phyloP scores from a whole-genome alignment of 2,329 filamentous ascomycete species.

The Cercospora sp. region DNA sequence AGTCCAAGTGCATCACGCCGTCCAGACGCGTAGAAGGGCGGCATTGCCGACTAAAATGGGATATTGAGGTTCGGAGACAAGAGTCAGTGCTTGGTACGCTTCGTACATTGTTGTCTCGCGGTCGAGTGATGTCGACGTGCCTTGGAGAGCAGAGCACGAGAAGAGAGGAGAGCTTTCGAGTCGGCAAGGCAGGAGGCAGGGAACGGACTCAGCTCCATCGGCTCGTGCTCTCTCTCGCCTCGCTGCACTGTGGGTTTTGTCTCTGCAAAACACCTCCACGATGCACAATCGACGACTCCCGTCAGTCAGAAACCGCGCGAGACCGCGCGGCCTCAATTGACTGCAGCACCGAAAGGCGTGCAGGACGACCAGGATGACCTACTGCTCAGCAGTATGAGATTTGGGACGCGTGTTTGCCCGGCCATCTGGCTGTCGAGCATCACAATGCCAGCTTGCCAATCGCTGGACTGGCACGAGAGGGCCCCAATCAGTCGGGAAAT shows the following conservation, averaged over 20 bases:
- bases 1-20: neutral
- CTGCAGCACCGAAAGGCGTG: neutral
- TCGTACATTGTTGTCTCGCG: neutral
- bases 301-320: no score
- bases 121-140: neutral
- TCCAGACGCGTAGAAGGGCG: neutral
- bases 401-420: no score
- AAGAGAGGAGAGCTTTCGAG: neutral
- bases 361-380: neutral
- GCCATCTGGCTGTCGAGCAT: neutral
- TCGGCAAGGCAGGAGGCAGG: neutral
- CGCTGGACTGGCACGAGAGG: neutral
- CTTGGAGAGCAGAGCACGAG: neutral
- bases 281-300: no score
- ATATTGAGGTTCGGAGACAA: neutral
- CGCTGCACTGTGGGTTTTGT: neutral
- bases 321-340: no score
- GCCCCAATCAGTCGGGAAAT: neutral
- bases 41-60: neutral
- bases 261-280: neutral
- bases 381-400: neutral
- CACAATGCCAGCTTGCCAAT: neutral
- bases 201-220: neutral
- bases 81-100: neutral
- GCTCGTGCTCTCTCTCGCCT: neutral